Evolutionary conservation across 2,329 filamentous ascomycete genomes (phyloP).

Genomic region (Fusarium goolgardi): DNA sequence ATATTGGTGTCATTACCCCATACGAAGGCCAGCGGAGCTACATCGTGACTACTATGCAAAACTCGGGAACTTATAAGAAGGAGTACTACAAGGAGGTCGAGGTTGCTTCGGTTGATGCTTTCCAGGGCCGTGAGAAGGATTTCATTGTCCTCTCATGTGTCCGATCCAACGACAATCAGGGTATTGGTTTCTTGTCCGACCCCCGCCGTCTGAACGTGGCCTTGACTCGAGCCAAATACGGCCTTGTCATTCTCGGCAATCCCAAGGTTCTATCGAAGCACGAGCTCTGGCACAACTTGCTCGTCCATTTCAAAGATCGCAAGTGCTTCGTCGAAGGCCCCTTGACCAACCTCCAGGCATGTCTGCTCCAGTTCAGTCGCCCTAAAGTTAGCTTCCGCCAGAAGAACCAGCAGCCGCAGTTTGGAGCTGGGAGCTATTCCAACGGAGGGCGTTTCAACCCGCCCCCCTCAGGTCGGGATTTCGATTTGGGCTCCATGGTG

Average conservation of each 20-base stretch:
- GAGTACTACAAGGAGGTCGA: slow-evolving; percentile 99
- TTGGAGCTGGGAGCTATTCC: slow-evolving; percentile 49
- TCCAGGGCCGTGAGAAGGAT: slow-evolving; percentile 98
- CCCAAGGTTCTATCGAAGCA: slow-evolving; percentile 98
- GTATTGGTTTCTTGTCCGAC: slow-evolving; percentile 98
- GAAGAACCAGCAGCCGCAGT: slow-evolving; percentile 83
- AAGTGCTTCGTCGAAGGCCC: slow-evolving; percentile 97
- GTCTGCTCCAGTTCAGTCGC: slow-evolving; percentile 91
- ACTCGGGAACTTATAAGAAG: slow-evolving; percentile 96
- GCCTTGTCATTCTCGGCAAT: slow-evolving; percentile 95
- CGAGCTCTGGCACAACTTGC: slow-evolving; percentile 94
- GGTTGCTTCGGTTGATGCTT: slow-evolving; percentile 97
- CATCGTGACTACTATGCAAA: slow-evolving; percentile 99
- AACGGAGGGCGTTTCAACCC: slow-evolving; percentile 58
- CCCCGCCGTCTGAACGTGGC: slow-evolving; percentile 97
- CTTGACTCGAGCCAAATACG: slow-evolving; percentile 95
- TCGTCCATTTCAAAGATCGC: slow-evolving; percentile 96
- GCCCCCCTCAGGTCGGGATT: slow-evolving; percentile 61
- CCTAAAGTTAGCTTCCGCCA: slow-evolving; percentile 94
- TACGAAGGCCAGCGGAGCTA: slow-evolving; percentile 99
- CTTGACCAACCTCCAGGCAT: slow-evolving; percentile 94
- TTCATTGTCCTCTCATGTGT: slow-evolving; percentile 99
- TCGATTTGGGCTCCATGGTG: slow-evolving; percentile 87
- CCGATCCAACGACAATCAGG: slow-evolving; percentile 98
- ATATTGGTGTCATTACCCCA: slow-evolving; percentile 97